phyloP scores from a whole-genome alignment of 2,329 filamentous ascomycete genomes.

The Botrytis pseudocinerea region DNA sequence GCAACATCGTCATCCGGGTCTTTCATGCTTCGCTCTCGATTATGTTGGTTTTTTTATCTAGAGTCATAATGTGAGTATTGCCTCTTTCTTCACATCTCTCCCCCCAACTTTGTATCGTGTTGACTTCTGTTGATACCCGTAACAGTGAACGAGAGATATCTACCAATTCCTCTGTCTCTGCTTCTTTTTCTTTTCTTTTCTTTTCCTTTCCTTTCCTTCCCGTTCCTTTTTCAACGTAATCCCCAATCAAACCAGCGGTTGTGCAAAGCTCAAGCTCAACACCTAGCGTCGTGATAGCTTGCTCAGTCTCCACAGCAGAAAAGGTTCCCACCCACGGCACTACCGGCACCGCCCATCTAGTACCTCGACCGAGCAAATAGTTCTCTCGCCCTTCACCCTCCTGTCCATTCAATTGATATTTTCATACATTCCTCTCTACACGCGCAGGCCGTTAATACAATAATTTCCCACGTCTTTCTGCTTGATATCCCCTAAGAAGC shows the following conservation, averaged over 20 bases:
- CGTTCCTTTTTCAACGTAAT: neutral
- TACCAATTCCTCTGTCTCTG: neutral
- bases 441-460: constrained; percentile 6
- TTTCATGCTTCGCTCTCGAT: neutral
- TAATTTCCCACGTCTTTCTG: neutral
- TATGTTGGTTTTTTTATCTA: neutral
- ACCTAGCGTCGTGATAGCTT: neutral
- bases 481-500: neutral
- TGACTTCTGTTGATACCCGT: neutral
- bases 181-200: too few relatives aligned
- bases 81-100: neutral
- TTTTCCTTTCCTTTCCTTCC: neutral
- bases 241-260: neutral
- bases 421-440: neutral
- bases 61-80: neutral
- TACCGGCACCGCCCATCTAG: neutral
- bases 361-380: neutral
- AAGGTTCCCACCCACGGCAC: neutral
- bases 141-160: neutral
- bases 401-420: neutral
- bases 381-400: neutral
- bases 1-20: constrained; percentile 7
- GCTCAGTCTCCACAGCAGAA: neutral
- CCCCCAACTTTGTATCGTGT: neutral
- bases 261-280: neutral